Evolutionary conservation across 2,329 filamentous ascomycete genomes (phyloP), one percentile per base, ranked within the genome.

Genomic region (Diaporthe citrichinensis): DNA sequence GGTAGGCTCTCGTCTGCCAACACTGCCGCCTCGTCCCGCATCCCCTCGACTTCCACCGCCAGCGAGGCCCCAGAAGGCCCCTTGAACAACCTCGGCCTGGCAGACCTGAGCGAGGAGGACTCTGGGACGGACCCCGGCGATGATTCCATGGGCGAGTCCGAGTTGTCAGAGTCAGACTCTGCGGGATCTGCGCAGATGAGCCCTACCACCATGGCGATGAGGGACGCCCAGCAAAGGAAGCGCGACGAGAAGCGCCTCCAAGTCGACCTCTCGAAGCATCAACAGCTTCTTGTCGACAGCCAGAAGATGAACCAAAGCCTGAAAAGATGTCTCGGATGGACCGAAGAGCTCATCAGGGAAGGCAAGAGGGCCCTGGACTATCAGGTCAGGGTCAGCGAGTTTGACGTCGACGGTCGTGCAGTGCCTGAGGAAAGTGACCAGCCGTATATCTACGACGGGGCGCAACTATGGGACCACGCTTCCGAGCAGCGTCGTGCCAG

Each of bases 231-330:
- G 80, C 87, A 94, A 77, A 89, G 92, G n/a, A 89, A 91, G 67
- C 90, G 90, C 72, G 96, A 98, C 78, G 95, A 98, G 82, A 93
- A 93, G 79, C 91, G 95, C 41, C 87, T 98, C n/a, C 91, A 94
- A 79, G 88, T 95, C 6, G 97, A 99, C 83, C 88, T 99, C 0
- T 90, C 92, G 4, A 96, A 96, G 81, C 97, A 99, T 82, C 94
- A 95, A 78, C 94, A 98, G 81, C 87, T 98, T 1, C 90, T 99
- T 12, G 87, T 95, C 53, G 96, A 98, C 82, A 97, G 94, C 79
- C 95, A 98, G 81, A 97, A 95, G 86, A 95, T 98, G 88, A 98
- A 98, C 82, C 94, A 97, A 83, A 98, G 94, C 82, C 90, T 99
- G 61, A 97, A 95, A 83, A 90, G 95, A 65, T 99, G 97, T 83